These are phyloP conservation scores for Hymenoscyphus albidus DNA, from an alignment of 2,329 filamentous ascomycete species.

Conservation along the genomic window DNA sequence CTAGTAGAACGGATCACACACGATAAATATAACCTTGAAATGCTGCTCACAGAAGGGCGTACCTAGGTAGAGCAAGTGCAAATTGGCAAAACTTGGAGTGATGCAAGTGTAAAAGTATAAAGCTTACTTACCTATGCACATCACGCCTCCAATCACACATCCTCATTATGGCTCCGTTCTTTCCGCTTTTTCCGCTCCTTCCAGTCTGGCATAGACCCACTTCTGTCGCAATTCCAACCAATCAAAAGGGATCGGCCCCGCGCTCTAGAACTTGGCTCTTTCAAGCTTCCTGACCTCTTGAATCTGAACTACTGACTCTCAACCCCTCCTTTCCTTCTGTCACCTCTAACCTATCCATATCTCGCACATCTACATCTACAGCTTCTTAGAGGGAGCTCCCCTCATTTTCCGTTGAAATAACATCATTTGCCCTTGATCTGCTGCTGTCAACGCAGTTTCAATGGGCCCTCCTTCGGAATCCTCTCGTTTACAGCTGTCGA, in stretches of 20 bases:
- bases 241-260: not conserved
- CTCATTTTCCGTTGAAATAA: not conserved
- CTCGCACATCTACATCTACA: not conserved
- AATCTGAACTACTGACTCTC: not conserved
- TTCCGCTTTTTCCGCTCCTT: no score
- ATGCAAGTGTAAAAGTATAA: no score
- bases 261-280: not conserved
- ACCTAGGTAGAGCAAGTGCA: no score
- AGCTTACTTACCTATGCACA: not conserved
- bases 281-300: not conserved
- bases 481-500: constrained; percentile 23
- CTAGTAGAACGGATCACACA: no score
- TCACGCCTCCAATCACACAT: not conserved
- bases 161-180: no score
- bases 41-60: no score
- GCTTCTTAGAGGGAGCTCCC: not conserved
- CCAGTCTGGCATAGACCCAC: not conserved
- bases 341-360: constrained; percentile 7
- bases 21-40: no score
- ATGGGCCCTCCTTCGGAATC: constrained; percentile 24
- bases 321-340: not conserved
- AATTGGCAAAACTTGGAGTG: no score
- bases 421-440: constrained; percentile 9
- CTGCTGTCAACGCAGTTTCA: constrained; percentile 26
- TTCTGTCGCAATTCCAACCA: not conserved